Percentiles rank a stretch among this genome's conserved stretches.
Conservation (phyloP, 1,284 basidiomycete genomes). For the Moesziomyces sp. region DNA sequence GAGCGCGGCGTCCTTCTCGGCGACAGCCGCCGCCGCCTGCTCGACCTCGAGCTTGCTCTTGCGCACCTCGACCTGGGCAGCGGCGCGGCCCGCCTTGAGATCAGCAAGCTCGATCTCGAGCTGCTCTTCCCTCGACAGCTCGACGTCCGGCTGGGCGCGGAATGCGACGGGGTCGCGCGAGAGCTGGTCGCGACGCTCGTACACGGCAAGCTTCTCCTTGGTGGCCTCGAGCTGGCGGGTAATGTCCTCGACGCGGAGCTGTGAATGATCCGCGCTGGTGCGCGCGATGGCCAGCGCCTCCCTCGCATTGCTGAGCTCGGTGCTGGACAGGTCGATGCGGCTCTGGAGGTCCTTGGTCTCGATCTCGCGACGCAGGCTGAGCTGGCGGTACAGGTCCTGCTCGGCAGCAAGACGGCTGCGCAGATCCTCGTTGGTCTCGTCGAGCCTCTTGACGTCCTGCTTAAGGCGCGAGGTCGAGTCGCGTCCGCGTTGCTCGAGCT, state of each 20-base stretch:
- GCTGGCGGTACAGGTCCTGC: conserved; percentile 78
- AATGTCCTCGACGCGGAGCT: conserved; percentile 80
- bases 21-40: conserved; percentile 76
- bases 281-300: conserved; percentile 80
- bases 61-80: conserved; percentile 61
- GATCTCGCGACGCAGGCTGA: conserved; percentile 81
- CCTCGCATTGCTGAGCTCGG: conserved; percentile 78
- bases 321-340: conserved; percentile 78
- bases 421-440: conserved; percentile 75
- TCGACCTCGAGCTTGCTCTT: conserved; percentile 78
- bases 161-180: conserved; percentile 40
- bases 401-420: conserved; percentile 81
- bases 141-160: conserved; percentile 28
- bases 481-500: conserved; percentile 82
- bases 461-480: conserved; percentile 84
- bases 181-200: conserved; percentile 75
- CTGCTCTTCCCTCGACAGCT: conserved; percentile 77
- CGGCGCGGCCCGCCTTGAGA: conserved; percentile 64
- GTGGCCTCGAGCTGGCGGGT: conserved; percentile 78
- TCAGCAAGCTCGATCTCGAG: conserved; percentile 82
- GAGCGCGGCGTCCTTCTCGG: conserved; percentile 79
- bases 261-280: conserved; percentile 82
- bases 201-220: conserved; percentile 84
- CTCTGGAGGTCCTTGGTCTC: conserved; percentile 80
- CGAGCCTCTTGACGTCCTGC: conserved; percentile 78